A percentile compares a stretch with the other conserved stretches of the same genome.
These are phyloP conservation scores for Moricandia moricandioides DNA, from an alignment of 345 rosid genomes.

Conservation along the genomic window DNA sequence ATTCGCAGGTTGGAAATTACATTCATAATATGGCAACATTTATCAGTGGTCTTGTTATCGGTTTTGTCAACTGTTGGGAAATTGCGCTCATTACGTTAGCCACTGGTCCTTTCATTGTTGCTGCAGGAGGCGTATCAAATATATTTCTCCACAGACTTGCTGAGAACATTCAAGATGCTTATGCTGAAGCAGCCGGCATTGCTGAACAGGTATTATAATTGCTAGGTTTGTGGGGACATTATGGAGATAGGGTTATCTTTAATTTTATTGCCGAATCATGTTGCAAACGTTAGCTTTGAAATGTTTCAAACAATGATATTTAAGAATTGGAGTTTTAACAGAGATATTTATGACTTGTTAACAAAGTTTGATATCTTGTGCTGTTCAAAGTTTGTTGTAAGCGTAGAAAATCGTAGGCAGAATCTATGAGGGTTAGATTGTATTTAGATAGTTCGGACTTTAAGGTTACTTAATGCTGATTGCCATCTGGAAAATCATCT, in stretches of 20 bases:
- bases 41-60: conserved; percentile 85
- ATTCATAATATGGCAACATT: conserved; percentile 99
- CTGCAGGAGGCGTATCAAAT: conserved; percentile 99
- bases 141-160: conserved; percentile 98
- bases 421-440: conserved; percentile 11
- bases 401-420: conserved; percentile 10
- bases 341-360: conserved; percentile 9
- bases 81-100: conserved; percentile 90
- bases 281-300: conserved; percentile 5
- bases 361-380: neutral
- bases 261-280: neutral
- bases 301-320: conserved; percentile 10
- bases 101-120: conserved; percentile 98
- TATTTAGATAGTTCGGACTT: neutral
- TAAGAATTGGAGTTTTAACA: conserved; percentile 6
- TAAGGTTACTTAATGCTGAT: conserved; percentile 2
- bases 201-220: conserved; percentile 81
- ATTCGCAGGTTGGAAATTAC: conserved; percentile 91
- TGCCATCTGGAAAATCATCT: conserved; percentile 3
- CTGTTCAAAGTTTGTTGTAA: neutral
- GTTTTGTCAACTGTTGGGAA: conserved; percentile 95
- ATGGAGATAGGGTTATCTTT: neutral
- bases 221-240: neutral
- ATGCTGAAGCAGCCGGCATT: conserved; percentile 97
- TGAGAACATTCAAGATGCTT: conserved; percentile 99